Percentiles rank a stretch among this genome's conserved stretches.
These are phyloP conservation scores for Diplosphaera chodatii DNA, from an alignment of 139 green algal genomes.

Conservation along the genomic window DNA sequence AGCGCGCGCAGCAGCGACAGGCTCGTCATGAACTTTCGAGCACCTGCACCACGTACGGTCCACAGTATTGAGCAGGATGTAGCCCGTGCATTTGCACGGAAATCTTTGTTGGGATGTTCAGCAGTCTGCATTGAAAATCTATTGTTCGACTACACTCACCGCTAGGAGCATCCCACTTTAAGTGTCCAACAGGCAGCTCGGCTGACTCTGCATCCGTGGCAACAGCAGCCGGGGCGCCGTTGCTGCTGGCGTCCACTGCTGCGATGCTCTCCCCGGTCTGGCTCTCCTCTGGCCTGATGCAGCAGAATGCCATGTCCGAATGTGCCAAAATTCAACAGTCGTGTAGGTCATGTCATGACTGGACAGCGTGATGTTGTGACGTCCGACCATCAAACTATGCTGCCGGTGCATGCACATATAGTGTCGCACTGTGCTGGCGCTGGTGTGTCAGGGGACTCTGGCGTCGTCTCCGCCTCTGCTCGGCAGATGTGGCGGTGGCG, in stretches of 20 bases:
- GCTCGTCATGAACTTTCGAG: conserved; percentile 8
- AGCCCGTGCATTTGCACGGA: neutral
- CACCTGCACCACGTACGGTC: too few relatives aligned
- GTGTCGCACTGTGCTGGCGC: neutral
- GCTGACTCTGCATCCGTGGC: neutral
- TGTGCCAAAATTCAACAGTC: too few relatives aligned
- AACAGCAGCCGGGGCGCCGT: neutral
- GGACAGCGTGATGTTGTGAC: too few relatives aligned
- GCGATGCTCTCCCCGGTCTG: neutral
- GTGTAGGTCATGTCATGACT: too few relatives aligned
- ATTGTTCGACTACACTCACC: neutral
- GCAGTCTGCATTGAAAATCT: neutral
- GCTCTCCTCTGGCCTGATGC: too few relatives aligned
- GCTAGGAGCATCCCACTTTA: neutral
- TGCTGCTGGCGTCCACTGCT: neutral
- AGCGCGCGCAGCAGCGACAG: conserved; percentile 53
- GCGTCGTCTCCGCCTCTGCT: neutral
- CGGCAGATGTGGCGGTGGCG: neutral
- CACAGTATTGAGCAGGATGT: too few relatives aligned
- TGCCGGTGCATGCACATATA: too few relatives aligned
- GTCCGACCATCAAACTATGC: too few relatives aligned
- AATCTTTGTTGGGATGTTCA: neutral
- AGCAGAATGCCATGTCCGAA: too few relatives aligned
- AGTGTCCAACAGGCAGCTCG: neutral
- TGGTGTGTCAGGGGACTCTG: neutral